Base-by-base conservation (phyloP, 2,329 filamentous ascomycete genomes). In the Trichoderma asperellum region DNA sequence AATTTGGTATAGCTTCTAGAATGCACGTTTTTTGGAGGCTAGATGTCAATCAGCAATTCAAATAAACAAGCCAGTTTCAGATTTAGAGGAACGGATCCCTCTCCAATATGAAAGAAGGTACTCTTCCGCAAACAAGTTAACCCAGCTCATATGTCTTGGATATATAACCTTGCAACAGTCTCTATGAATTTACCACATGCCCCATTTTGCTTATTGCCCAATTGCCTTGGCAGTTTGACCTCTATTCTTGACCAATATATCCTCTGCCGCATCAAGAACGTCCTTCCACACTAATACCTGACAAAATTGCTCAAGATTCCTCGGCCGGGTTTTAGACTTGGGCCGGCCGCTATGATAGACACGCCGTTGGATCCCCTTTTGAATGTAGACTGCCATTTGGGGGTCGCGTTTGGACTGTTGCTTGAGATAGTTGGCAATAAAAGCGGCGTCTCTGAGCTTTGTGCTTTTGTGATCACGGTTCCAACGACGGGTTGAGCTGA, bases 401-500 rank as follows among this genome's bases (percentile, higher is more conserved):
- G 77, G 72, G 55, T 81, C 80, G 27, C 80, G 75, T 64, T 78
- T 77, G 1, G 76, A 76, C 67, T 81, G 80, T 66, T 81, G 78
- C 65, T 72, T 75, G 61, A 81, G 75, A 64, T 81, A 81, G 27
- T 73, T 74, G 18, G 71, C 70, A 32, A 74, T 73, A 61, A 81
- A 81, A 11, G 70, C 67, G 18, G 72, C 73, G 37, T 81, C 79
- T n/a, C 70, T 40, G 52, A 76, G 71, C 32, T 52, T 58, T 2
- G 78, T 81, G 6, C 72, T 75, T 65, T 81, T 81, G 73, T 79
- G 78, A 35, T 81, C 79, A 34, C 74, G 74, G 70, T 81, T 79
- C 80, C 80, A 81, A 49, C 79, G 78, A 53, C 78, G 76, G 12
- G 80, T 81, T 0, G 80, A 81, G 63, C 72, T 73, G 69, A 81